phyloP scores from a whole-genome alignment of 257 asterid genomes.

The Voacanga thouarsii region DNA sequence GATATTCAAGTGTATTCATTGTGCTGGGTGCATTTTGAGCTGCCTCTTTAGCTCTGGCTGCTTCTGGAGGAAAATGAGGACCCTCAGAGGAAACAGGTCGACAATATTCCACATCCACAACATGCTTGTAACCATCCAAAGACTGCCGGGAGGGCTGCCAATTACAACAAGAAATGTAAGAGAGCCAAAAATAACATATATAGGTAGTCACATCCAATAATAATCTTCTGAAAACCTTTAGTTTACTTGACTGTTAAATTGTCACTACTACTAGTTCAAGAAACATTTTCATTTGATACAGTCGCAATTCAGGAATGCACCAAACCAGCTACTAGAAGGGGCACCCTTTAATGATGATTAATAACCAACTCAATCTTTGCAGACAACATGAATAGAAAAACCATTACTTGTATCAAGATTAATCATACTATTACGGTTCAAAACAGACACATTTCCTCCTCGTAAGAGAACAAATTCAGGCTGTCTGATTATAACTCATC shows the following conservation, averaged over 20 bases:
- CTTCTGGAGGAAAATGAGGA: conserved; percentile 70
- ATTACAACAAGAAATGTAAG: conserved; percentile 11
- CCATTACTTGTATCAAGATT: background rate
- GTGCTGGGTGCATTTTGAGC: conserved; percentile 67
- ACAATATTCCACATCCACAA: conserved; percentile 71
- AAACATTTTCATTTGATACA: background rate
- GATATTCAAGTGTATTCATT: conserved; percentile 59
- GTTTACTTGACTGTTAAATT: background rate
- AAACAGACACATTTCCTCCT: background rate
- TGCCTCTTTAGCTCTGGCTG: conserved; percentile 83
- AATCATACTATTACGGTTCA: background rate
- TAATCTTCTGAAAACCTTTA: background rate
- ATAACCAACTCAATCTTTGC: background rate
- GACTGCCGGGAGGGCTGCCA: conserved; percentile 66
- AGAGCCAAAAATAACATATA: background rate
- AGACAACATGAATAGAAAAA: background rate
- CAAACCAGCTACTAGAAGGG: background rate
- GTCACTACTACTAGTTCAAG: too few relatives aligned
- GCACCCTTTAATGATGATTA: background rate
- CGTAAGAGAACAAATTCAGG: background rate
- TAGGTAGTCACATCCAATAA: background rate
- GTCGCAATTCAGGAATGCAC: background rate
- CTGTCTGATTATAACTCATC: background rate
- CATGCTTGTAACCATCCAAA: conserved; percentile 84
- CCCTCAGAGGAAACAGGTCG: conserved; percentile 58